Evolutionary conservation across 106 monocot genomes (phyloP).

Genomic region (Cymbidium sinense): DNA sequence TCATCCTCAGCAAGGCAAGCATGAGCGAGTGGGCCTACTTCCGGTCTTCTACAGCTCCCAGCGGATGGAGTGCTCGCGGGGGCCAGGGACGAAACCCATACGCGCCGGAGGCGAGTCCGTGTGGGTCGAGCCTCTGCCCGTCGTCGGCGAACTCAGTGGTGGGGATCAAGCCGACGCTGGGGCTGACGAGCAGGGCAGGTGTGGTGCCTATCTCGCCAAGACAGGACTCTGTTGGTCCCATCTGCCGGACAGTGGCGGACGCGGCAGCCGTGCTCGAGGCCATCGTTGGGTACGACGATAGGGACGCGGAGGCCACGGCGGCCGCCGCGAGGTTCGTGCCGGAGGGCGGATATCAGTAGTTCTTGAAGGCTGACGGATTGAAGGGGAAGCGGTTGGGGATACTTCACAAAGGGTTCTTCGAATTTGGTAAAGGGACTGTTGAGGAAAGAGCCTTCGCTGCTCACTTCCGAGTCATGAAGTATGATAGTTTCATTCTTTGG

Average conservation of each 20-base stretch:
- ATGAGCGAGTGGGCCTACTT: constrained; percentile 60
- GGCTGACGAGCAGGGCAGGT: constrained; percentile 67
- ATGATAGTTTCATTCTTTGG: neutral
- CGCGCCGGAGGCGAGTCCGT: constrained; percentile 33
- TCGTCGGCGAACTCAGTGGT: constrained; percentile 51
- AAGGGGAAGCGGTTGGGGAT: constrained; percentile 69
- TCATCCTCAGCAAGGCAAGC: constrained; percentile 64
- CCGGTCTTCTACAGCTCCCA: constrained; percentile 22
- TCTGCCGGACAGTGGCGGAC: constrained; percentile 17
- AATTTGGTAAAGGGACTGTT: constrained; percentile 12
- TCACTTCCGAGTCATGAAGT: neutral
- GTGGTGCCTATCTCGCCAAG: constrained; percentile 58
- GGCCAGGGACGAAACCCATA: constrained; percentile 42
- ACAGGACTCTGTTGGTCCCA: constrained; percentile 18
- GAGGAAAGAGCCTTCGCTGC: neutral
- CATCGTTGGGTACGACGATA: constrained; percentile 54
- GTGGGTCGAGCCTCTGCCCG: constrained; percentile 79
- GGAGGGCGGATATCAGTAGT: constrained; percentile 49
- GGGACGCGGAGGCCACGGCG: constrained; percentile 48
- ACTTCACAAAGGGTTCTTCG: constrained; percentile 36
- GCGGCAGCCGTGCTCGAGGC: constrained; percentile 54
- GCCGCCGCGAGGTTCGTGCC: constrained; percentile 43
- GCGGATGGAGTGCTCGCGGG: constrained; percentile 54
- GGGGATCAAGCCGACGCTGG: constrained; percentile 77
- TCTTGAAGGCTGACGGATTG: constrained; percentile 47